These are phyloP conservation scores for Fusarium brachygibbosum DNA, from an alignment of 2,329 filamentous ascomycete genomes.

Conservation along the genomic window DNA sequence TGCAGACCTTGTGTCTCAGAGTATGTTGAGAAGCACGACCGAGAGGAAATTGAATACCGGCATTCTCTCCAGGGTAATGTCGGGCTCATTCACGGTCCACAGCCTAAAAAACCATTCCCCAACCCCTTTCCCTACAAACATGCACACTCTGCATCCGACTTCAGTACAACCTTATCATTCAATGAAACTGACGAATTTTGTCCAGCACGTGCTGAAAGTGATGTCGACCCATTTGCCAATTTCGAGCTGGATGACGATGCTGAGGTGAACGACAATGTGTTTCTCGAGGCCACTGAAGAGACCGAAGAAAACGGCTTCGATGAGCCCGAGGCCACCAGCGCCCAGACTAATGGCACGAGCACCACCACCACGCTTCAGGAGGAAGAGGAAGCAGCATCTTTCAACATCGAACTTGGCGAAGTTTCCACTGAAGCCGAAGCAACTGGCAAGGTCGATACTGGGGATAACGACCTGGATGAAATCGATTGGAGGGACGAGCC, in stretches of 20 bases:
- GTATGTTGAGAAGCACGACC: constrained; percentile 36
- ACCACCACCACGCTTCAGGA: constrained; percentile 53
- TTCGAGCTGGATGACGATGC: constrained; percentile 44
- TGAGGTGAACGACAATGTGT: constrained; percentile 36
- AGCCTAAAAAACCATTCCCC: constrained; percentile 1
- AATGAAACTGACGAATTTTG: constrained; percentile 46
- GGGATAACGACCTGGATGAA: constrained; percentile 46
- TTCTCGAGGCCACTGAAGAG: constrained; percentile 32
- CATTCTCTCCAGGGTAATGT: constrained; percentile 14
- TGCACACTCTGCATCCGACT: constrained; percentile 25
- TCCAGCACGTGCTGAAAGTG: constrained; percentile 45
- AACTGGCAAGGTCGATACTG: constrained; percentile 38
- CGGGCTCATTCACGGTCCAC: background rate
- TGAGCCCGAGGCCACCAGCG: constrained; percentile 26
- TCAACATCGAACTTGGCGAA: constrained; percentile 43
- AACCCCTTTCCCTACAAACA: constrained; percentile 11
- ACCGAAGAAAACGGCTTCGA: constrained; percentile 34
- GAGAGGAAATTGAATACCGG: constrained; percentile 35
- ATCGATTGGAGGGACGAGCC: constrained; percentile 52
- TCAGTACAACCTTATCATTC: constrained; percentile 40
- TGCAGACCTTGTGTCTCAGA: constrained; percentile 33
- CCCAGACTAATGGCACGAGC: constrained; percentile 46
- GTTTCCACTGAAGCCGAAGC: constrained; percentile 40
- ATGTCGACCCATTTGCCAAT: constrained; percentile 46
- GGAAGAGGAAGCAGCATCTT: constrained; percentile 49